These are phyloP conservation scores for Saraca asoca DNA, from an alignment of 331 rosid species.

Conservation along the genomic window DNA sequence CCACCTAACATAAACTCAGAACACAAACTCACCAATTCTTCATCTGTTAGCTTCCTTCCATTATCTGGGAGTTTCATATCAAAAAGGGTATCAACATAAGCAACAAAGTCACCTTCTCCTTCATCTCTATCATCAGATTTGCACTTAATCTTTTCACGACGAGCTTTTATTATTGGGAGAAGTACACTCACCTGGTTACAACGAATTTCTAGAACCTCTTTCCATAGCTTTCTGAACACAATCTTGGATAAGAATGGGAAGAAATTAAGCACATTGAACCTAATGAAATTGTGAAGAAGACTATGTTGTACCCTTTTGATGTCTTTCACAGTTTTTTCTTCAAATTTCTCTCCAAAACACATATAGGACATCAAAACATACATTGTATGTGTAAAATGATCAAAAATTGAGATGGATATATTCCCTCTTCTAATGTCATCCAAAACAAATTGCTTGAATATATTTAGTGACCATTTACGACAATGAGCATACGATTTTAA, in stretches of 20 bases:
- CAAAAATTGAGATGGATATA: constrained; percentile 27
- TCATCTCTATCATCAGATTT: not conserved
- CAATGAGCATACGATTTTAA: constrained; percentile 34
- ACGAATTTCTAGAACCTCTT: constrained; percentile 37
- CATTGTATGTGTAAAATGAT: constrained; percentile 26
- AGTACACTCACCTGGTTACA: constrained; percentile 27
- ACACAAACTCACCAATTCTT: constrained; percentile 52
- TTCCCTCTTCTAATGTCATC: constrained; percentile 34
- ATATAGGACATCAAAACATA: constrained; percentile 33
- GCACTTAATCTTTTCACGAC: constrained; percentile 18
- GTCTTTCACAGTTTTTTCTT: constrained; percentile 7
- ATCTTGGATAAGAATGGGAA: constrained; percentile 41
- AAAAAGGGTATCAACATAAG: constrained; percentile 45
- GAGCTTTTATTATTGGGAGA: constrained; percentile 51
- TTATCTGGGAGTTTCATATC: constrained; percentile 37
- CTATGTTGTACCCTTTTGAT: constrained; percentile 36
- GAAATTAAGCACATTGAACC: constrained; percentile 48
- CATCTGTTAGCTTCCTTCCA: constrained; percentile 30
- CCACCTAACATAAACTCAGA: constrained; percentile 48
- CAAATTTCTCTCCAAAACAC: constrained; percentile 43
- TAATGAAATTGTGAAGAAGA: constrained; percentile 45
- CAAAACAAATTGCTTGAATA: constrained; percentile 25
- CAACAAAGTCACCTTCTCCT: constrained; percentile 21
- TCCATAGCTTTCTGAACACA: constrained; percentile 44
- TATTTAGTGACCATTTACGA: constrained; percentile 35